These are phyloP conservation scores for Wickerhamiella vanderwaltii DNA, from an alignment of 805 yeast species.

Conservation along the genomic window DNA sequence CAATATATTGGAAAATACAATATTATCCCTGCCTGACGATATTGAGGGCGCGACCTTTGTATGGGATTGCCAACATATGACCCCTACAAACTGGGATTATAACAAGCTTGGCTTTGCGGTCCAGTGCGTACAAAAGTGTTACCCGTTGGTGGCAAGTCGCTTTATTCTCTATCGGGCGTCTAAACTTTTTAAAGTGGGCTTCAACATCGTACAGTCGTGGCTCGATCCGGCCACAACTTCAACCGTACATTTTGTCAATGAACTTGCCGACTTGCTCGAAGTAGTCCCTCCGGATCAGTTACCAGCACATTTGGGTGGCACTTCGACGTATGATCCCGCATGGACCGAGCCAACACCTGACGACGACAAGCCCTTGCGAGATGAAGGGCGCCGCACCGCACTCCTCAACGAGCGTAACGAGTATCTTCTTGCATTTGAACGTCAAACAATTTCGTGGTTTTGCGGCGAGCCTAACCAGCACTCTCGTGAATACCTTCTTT, in stretches of 20 bases:
- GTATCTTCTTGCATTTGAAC: conserved; percentile 42
- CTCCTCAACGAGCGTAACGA: conserved; percentile 42
- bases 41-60: background rate
- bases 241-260: conserved; percentile 73
- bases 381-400: conserved; percentile 35
- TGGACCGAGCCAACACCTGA: conserved; percentile 51
- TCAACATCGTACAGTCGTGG: conserved; percentile 90
- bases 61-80: conserved; percentile 2
- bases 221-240: conserved; percentile 92
- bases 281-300: conserved; percentile 47
- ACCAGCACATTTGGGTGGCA: conserved; percentile 68
- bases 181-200: conserved; percentile 29
- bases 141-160: background rate
- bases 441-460: conserved; percentile 68
- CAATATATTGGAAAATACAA: background rate
- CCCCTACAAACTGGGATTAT: background rate
- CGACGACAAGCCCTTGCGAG: conserved; percentile 39
- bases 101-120: background rate
- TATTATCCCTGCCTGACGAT: background rate
- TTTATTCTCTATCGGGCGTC: conserved; percentile 1
- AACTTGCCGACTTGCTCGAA: conserved; percentile 50
- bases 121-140: background rate
- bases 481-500: conserved; percentile 33
- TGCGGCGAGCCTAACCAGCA: conserved; percentile 35
- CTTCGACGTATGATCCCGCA: conserved; percentile 42